Conservation (phyloP, 1,284 basidiomycete species). For the Schizophyllum amplum region DNA sequence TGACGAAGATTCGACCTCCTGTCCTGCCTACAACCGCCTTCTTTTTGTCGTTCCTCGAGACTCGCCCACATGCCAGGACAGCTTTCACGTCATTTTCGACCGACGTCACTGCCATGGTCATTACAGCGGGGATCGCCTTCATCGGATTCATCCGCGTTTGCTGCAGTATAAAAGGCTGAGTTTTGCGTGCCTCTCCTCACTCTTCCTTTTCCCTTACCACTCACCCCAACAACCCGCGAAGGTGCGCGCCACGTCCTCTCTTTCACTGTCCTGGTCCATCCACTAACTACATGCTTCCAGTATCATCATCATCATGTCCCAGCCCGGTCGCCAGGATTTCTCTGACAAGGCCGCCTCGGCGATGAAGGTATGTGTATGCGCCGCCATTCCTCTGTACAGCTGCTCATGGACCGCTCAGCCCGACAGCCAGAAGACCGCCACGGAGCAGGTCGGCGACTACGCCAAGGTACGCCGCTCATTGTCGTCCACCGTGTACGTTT, state of each 20-base stretch:
- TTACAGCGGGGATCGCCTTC: neutral
- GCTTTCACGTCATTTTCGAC: conserved; percentile 5
- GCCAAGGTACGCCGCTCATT: conserved; percentile 30
- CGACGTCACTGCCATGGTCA: neutral
- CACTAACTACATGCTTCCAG: neutral
- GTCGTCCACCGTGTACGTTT: neutral
- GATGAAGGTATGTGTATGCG: conserved; percentile 27
- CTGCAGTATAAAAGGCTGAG: neutral
- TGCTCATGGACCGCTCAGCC: conserved; percentile 24
- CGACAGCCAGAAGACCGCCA: conserved; percentile 45
- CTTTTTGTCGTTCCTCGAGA: neutral
- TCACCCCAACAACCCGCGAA: neutral
- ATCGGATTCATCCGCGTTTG: neutral
- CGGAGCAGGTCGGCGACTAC: conserved; percentile 45
- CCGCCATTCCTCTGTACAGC: neutral
- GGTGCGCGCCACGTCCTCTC: neutral
- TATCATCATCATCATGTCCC: conserved; percentile 29
- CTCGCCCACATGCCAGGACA: neutral
- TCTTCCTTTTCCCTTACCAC: neutral
- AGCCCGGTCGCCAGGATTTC: conserved; percentile 39
- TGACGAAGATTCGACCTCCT: no score
- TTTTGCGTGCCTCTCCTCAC: neutral
- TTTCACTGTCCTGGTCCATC: neutral
- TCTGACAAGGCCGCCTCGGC: conserved; percentile 41
- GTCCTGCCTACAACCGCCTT: neutral